Evolutionary conservation across 345 rosid genomes (phyloP).

Genomic region (Eucalyptus cloeziana): DNA sequence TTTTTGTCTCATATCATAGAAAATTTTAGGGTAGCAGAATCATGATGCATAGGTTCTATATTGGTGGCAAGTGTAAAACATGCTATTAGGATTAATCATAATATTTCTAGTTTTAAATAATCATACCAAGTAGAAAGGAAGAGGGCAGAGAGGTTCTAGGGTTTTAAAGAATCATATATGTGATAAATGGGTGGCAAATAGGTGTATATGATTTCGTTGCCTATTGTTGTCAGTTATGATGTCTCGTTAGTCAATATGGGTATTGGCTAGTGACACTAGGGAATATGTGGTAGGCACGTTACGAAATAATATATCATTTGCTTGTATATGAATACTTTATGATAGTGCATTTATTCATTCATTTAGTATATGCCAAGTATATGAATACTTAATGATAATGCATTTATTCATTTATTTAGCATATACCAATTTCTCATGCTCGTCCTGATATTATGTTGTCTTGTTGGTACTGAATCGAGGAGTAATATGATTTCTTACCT

Average conservation of each 20-base stretch:
- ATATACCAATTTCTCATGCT: not conserved
- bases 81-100: accelerated
- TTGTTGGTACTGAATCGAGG: not conserved
- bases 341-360: not conserved
- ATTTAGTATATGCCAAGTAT: too few species aligned
- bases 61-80: too few species aligned
- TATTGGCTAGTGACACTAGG: not conserved
- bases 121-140: too few species aligned
- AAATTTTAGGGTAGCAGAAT: accelerated
- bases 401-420: not conserved
- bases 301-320: not conserved
- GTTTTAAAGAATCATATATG: too few species aligned
- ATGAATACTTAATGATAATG: not conserved
- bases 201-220: not conserved
- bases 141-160: too few species aligned
- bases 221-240: not conserved
- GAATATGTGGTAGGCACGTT: not conserved
- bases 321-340: not conserved
- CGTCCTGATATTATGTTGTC: not conserved
- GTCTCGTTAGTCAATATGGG: not conserved
- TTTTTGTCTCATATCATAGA: too few species aligned
- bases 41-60: accelerated
- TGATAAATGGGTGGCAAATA: not conserved
- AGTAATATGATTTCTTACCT: not conserved
- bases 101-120: too few species aligned